Percentiles rank a stretch among this genome's conserved stretches.
Conservation (phyloP, 805 yeast genomes). For the Metschnikowia arizonensis region DNA sequence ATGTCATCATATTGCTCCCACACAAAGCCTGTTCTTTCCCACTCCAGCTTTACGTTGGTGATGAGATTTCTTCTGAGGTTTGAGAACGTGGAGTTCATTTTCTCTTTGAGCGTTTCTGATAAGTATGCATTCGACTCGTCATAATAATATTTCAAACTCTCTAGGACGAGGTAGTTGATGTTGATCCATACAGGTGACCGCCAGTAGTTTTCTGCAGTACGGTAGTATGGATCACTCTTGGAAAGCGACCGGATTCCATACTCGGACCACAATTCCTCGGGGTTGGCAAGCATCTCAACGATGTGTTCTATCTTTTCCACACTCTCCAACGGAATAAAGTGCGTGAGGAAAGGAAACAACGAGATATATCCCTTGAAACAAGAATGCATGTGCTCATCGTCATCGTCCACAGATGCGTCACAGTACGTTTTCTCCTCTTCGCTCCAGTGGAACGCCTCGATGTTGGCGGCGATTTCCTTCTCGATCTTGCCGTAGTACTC, state of each 20-base stretch:
- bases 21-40: slow-evolving; percentile 72
- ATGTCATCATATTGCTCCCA: slow-evolving; percentile 87
- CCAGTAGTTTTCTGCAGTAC: slow-evolving; percentile 90
- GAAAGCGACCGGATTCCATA: slow-evolving; percentile 83
- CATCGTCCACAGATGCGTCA: slow-evolving; percentile 74
- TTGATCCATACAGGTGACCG: slow-evolving; percentile 92
- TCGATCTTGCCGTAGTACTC: slow-evolving; percentile 51
- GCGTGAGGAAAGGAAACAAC: slow-evolving; percentile 76
- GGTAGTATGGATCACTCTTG: slow-evolving; percentile 57
- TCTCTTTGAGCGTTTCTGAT: slow-evolving; percentile 37
- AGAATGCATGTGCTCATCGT: slow-evolving; percentile 60
- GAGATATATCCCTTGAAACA: slow-evolving; percentile 90
- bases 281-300: slow-evolving; percentile 58
- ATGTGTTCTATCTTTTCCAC: slow-evolving; percentile 46
- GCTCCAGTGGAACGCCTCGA: slow-evolving; percentile 80
- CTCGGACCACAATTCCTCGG: slow-evolving; percentile 69
- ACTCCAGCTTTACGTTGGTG: slow-evolving; percentile 60
- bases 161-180: slow-evolving; percentile 79
- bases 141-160: slow-evolving; percentile 58
- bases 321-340: slow-evolving; percentile 49
- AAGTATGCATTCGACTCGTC: slow-evolving; percentile 24
- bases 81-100: slow-evolving; percentile 40
- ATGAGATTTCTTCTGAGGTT: slow-evolving; percentile 65
- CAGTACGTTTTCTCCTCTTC: slow-evolving; percentile 65
- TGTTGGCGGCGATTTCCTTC: slow-evolving; percentile 52